These are phyloP conservation scores for Dothistroma pini DNA, from an alignment of 2,329 filamentous ascomycete species.

Conservation along the genomic window DNA sequence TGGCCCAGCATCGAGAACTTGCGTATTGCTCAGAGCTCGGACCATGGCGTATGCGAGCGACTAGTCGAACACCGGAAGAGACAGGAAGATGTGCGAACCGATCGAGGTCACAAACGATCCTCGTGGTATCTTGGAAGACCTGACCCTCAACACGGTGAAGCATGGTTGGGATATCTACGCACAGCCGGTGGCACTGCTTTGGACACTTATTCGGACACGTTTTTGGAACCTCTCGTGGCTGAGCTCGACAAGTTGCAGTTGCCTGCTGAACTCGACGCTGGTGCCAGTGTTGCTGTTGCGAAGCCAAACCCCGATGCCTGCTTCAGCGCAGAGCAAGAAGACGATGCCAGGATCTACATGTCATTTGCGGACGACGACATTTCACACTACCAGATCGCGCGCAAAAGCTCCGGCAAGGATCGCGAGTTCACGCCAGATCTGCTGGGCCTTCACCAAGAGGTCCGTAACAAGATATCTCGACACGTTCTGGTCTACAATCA, in stretches of 20 bases:
- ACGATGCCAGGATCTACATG: not conserved
- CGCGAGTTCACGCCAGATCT: not conserved
- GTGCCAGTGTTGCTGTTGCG: not conserved
- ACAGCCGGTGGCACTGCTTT: not conserved
- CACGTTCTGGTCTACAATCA: not conserved
- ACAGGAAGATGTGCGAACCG: not conserved
- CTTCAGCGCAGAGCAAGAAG: not conserved
- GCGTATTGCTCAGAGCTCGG: not conserved
- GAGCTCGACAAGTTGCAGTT: not conserved
- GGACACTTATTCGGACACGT: not conserved
- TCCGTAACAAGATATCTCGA: not conserved
- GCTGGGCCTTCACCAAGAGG: not conserved
- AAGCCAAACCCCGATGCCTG: not conserved
- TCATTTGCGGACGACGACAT: not conserved
- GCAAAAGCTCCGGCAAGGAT: not conserved
- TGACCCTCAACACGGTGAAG: not conserved
- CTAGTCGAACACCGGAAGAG: not conserved
- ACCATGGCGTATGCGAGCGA: not conserved
- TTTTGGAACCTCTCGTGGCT: not conserved
- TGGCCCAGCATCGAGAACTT: not conserved
- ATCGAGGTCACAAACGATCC: not conserved
- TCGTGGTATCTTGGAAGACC: not conserved
- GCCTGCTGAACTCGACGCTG: not conserved
- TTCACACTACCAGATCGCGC: not conserved
- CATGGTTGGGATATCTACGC: not conserved